phyloP scores from a whole-genome alignment of 2,329 filamentous ascomycete species.

The Cordyceps tenuipes region DNA sequence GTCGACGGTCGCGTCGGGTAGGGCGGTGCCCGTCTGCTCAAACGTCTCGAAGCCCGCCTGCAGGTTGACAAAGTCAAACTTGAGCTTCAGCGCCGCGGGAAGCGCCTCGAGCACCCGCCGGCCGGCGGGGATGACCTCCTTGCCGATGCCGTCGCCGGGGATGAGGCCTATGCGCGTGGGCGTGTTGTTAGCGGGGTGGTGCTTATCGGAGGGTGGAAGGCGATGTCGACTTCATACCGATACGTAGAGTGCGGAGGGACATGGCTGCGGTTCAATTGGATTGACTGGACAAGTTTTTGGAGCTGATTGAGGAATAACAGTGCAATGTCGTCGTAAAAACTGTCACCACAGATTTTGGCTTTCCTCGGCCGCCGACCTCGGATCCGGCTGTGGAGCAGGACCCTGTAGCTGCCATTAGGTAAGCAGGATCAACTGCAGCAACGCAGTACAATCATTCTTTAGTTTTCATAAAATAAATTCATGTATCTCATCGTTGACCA shows the following conservation, averaged over 20 bases:
- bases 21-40: constrained; percentile 75
- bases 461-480: neutral
- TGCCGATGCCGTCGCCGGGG: constrained; percentile 95
- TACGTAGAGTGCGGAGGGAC: constrained; percentile 35
- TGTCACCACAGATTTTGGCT: neutral
- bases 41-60: constrained; percentile 92
- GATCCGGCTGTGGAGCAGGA: constrained; percentile 5
- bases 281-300: neutral
- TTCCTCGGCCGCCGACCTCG: constrained; percentile 10
- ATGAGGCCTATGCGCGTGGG: constrained; percentile 64
- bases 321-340: neutral
- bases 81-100: constrained; percentile 79
- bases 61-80: constrained; percentile 90
- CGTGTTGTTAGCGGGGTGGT: neutral
- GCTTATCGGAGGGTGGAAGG: neutral
- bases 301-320: neutral
- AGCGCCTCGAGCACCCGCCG: constrained; percentile 88
- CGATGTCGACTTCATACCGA: constrained; percentile 22
- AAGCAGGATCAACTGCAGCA: neutral
- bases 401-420: neutral
- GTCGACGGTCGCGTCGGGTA: constrained; percentile 86
- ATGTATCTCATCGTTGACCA: neutral
- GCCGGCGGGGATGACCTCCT: constrained; percentile 94
- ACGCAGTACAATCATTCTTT: neutral
- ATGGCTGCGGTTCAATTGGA: constrained; percentile 19